A percentile compares a stretch with the other conserved stretches of the same genome.
phyloP scores from a whole-genome alignment of 2,329 filamentous ascomycete genomes.

The Sarocladiaceae sp. region DNA sequence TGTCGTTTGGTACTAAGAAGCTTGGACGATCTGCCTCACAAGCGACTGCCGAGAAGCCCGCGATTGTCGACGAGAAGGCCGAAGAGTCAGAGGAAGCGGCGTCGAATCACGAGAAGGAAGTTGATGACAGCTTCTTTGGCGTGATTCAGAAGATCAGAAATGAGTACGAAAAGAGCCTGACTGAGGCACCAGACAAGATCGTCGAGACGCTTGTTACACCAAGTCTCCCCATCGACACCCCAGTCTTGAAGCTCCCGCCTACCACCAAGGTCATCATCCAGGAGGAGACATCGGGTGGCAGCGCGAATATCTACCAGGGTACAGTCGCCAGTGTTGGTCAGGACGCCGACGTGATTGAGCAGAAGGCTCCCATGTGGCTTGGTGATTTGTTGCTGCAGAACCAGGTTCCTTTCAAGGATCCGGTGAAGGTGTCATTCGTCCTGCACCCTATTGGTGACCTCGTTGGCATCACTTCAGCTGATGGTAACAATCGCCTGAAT shows the following conservation, averaged over 20 bases:
- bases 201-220: conserved; percentile 64
- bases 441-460: conserved; percentile 74
- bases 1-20: conserved; percentile 83
- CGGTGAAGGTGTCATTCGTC: conserved; percentile 92
- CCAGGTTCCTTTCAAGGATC: conserved; percentile 71
- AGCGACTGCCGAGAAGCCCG: conserved; percentile 63
- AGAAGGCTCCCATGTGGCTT: conserved; percentile 85
- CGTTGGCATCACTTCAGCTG: conserved; percentile 67
- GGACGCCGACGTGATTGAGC: conserved; percentile 80
- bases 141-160: conserved; percentile 68
- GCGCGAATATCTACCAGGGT: conserved; percentile 85
- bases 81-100: conserved; percentile 59
- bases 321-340: conserved; percentile 73
- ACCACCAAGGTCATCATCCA: conserved; percentile 66
- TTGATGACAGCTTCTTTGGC: conserved; percentile 72
- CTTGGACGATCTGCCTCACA: conserved; percentile 63
- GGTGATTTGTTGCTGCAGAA: conserved; percentile 85
- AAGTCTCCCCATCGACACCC: conserved; percentile 68
- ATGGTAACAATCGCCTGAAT: conserved; percentile 87
- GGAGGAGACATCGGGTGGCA: conserved; percentile 62
- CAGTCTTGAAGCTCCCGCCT: conserved; percentile 67
- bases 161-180: conserved; percentile 66
- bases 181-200: conserved; percentile 47
- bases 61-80: conserved; percentile 70
- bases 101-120: conserved; percentile 63